Evolutionary conservation across 2,329 filamentous ascomycete species (phyloP), one percentile per base, ranked within the genome.

Genomic region (Thelonectria blattea): DNA sequence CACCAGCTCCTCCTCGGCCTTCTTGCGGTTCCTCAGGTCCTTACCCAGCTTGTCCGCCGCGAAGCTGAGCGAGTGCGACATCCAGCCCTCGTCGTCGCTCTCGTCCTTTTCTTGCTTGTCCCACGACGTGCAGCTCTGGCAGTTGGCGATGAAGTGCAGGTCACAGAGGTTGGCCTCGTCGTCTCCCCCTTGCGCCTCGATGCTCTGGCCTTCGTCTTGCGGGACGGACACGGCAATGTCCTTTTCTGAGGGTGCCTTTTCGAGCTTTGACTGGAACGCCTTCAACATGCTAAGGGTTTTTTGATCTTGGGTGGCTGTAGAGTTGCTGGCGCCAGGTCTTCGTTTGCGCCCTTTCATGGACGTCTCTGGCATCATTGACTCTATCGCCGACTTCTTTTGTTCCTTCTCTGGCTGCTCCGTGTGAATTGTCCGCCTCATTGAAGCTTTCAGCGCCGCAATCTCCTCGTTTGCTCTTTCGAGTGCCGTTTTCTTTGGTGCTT

Each of bases 71-170:
- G 87, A 83, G 74, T 98, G 94, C 4, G 86, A 87, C 87, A 97
- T 91, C 93, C 94, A 98, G 8, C 88, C 88, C 50, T 85, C 82
- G 50, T 87, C 87, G 60, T 86, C 85, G 66, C 82, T 84, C 3
- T 88, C 85, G 20, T 83, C 80, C 12, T 81, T 80, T 3, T 82
- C 85, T 42, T 81, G 82, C 68, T 88, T 84, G 71, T 96, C 91
- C 92, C 93, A 97, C 0, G 89, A 86, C 60, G 86, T 88, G 75
- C 95, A 98, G 46, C 92, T 97, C 73, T 97, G 92, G 75, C 95
- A 99, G 70, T 96, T 91, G 50, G 91, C 91, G 64, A 99, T 96
- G 75, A 98, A 99, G 74, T 99, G 95, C 37, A 99, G 79, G 74
- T 98, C 95, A 72, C 95, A 99, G 4, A 96, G 82, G 51, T 84